Base-by-base conservation (phyloP, 2,329 filamentous ascomycete genomes). In the Proliferodiscus dingleyae region DNA sequence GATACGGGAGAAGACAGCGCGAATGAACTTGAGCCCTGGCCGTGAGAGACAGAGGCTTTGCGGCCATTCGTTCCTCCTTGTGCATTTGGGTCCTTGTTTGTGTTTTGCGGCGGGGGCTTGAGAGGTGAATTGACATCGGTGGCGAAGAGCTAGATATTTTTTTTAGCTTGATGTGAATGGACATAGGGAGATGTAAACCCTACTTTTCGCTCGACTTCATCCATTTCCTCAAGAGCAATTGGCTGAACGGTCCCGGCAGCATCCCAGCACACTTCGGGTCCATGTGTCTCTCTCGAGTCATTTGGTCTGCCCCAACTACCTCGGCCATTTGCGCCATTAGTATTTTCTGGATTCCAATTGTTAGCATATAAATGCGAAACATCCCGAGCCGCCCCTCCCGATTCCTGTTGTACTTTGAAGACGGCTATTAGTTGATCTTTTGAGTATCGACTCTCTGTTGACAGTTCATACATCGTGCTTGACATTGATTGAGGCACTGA, bases 221-320 rank as follows among this genome's bases (percentile, higher is more conserved):
- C 72, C 79, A 95, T 81, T 34, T 86, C 81, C 51, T 80, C 74
- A 53, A 95, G 65, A 23, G 81, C 81, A 53, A 96, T 72, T 5
- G 90, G 89, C 53, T 79, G 76, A 36, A 81, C 74, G 43, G 77
- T 75, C 19, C 87, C 89, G 49, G 77, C 75, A 47, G 77, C 69
- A 61, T 95, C 87, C 93, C 91, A 98, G 66, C 90, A 97, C 33
- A 91, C 80, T 52, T 93, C 89, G n/a, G 90, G 87, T 36, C 91
- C 89, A 60, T 86, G 80, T 47, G 82, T 82, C 52, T 85, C 81
- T 63, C 89, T 85, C 48, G 77, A 77, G 54, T 96, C 89, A 47
- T 79, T 78, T 56, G 74, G 76, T 65, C 90, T 89, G 41, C 86
- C 87, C 89, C 89, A 95, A 43, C 79, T 77, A 21, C 64, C 81